These are phyloP conservation scores for Ceratonia siliqua DNA, from an alignment of 306 rosid species.

Conservation along the genomic window DNA sequence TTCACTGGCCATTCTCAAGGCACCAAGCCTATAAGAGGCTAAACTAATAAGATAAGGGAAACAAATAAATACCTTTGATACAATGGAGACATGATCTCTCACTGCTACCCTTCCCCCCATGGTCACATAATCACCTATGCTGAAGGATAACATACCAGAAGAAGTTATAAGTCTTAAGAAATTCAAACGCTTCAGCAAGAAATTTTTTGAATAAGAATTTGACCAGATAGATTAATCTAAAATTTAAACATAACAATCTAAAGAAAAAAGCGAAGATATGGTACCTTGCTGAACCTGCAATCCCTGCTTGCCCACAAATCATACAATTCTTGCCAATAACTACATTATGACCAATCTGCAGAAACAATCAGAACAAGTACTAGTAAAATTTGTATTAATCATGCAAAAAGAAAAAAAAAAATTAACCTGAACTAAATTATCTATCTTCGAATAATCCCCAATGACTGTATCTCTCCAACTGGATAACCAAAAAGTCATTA, in stretches of 20 bases:
- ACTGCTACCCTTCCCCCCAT: slow-evolving; percentile 96
- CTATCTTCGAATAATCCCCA: slow-evolving; percentile 82
- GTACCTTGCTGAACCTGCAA: slow-evolving; percentile 93
- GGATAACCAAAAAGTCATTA: slow-evolving; percentile 37
- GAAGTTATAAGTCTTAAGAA: slow-evolving; percentile 20
- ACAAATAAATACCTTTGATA: slow-evolving; percentile 61
- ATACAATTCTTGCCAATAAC: slow-evolving; percentile 77
- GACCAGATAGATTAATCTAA: slow-evolving; percentile 7
- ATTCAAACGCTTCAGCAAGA: slow-evolving; percentile 25
- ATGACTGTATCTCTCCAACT: slow-evolving; percentile 96
- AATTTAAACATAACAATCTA: neutral
- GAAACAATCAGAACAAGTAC: slow-evolving; percentile 38
- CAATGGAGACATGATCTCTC: slow-evolving; percentile 79
- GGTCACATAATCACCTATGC: slow-evolving; percentile 85
- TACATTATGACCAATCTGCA: slow-evolving; percentile 91
- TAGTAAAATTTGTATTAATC: neutral
- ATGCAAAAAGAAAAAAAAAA: slow-evolving; percentile 25
- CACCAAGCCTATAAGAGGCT: slow-evolving; percentile 21
- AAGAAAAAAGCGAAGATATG: slow-evolving; percentile 20
- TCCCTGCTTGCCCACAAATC: slow-evolving; percentile 97
- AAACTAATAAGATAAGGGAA: slow-evolving; percentile 16
- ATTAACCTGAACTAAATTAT: slow-evolving; percentile 92
- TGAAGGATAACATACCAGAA: slow-evolving; percentile 38
- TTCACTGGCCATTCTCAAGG: slow-evolving; percentile 16
- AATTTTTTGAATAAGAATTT: slow-evolving; percentile 21